Evolutionary conservation across 345 rosid genomes (phyloP), one percentile per base, ranked within the genome.

Genomic region (Sonneratia caseolaris): DNA sequence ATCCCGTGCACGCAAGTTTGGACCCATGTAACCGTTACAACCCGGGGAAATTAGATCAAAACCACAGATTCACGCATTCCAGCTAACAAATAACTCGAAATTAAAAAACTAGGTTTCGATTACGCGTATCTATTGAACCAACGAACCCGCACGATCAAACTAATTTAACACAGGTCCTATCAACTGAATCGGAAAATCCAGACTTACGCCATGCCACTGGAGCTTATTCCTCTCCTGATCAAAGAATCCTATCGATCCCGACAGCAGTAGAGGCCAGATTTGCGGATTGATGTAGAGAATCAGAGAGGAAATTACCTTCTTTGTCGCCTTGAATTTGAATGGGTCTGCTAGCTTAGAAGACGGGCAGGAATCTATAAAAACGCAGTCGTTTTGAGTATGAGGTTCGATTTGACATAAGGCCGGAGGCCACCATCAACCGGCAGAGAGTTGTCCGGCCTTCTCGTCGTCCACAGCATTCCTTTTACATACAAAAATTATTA

Each of bases 391-490:
- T 22, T 27, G 15, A 47, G 13, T 6, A 35, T 68, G 49, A 55
- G 38, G 56, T 22, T n/a, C 73, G 43, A 66, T 35, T 0, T n/a
- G 42, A 53, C 35, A 42, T 2, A 42, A 45, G 38, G 32, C 32
- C 32, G n/a, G 36, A 35, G 12, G 36, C 76, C 24, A 77, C 38
- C 64, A 36, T 45, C 70, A 64, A 47, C 65, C 74, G 72, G 40
- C 76, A 48, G 72, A 0, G 19, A 9, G 22, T 70, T 70, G 77
- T 73, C 57, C 77, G 72, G 77, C 74, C 15, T 66, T 62, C 64
- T 40, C 77, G 74, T 77, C 72, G 71, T 77, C 59, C 40, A 19
- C 36, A 37, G 13, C 68, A 64, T 15, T 27, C 19, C 13, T 5
- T 64, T 64, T 32, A 64, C 32, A 27, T 27, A 27, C 32, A 27